Percentiles rank a stretch among this genome's conserved stretches.
These are phyloP conservation scores for Nannizziopsis arthrosporioides DNA, from an alignment of 2,329 filamentous ascomycete genomes.

Conservation along the genomic window DNA sequence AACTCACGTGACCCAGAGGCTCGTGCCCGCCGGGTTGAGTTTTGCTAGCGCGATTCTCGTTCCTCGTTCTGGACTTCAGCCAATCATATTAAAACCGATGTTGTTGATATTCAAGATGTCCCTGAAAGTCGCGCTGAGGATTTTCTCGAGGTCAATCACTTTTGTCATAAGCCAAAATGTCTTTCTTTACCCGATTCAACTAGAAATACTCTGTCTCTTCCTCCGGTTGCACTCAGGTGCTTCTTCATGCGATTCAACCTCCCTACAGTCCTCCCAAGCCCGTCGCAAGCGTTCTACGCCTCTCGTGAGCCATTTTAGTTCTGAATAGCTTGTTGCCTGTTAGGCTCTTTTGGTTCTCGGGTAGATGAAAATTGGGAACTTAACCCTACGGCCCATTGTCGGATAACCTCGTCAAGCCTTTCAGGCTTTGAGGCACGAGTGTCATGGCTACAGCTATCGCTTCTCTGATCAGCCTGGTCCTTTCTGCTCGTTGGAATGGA, in stretches of 20 bases:
- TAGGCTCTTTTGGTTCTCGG: slow-evolving; percentile 30
- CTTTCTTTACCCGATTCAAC: background rate
- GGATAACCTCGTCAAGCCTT: slow-evolving; percentile 29
- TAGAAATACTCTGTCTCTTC: background rate
- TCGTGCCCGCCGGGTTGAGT: no score
- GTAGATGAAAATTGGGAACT: slow-evolving; percentile 68
- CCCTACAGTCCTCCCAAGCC: slow-evolving; percentile 66
- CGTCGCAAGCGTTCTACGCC: slow-evolving; percentile 46
- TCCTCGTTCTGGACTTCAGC: no score
- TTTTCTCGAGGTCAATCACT: background rate
- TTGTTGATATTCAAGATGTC: no score
- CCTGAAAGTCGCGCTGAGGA: no score
- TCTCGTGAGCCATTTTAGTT: slow-evolving; percentile 42
- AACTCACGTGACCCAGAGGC: no score
- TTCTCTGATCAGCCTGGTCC: slow-evolving; percentile 51
- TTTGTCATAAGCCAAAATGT: slow-evolving; percentile 6
- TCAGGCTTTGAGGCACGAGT: slow-evolving; percentile 52
- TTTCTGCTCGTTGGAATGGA: slow-evolving; percentile 23
- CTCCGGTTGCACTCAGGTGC: background rate
- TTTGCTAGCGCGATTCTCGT: no score
- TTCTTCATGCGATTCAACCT: slow-evolving; percentile 44
- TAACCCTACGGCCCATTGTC: slow-evolving; percentile 66
- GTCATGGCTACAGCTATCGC: slow-evolving; percentile 62
- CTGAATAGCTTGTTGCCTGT: slow-evolving; percentile 43
- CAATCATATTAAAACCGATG: no score